Percentiles rank a stretch among this genome's conserved stretches.
Conservation (phyloP, 1,284 basidiomycete genomes). For the Earliella scabrosa region DNA sequence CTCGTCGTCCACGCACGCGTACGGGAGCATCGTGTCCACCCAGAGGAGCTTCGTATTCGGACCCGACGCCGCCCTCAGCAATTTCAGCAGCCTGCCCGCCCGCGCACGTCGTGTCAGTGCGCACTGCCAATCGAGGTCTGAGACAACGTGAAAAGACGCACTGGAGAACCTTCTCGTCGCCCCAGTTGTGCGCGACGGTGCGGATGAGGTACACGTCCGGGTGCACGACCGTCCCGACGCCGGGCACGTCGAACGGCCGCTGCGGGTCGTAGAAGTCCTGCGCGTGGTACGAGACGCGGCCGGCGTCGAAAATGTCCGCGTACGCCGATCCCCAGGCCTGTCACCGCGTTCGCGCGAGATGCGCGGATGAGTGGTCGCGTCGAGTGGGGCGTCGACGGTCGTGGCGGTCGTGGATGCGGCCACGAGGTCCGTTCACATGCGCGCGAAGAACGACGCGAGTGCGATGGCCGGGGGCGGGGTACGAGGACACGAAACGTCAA, state of each 20-base stretch:
- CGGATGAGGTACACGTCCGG: slow-evolving; percentile 24
- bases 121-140: too few relatives aligned
- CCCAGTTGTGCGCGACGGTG: slow-evolving; percentile 25
- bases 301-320: slow-evolving; percentile 14
- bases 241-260: slow-evolving; percentile 12
- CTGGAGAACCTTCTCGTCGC: slow-evolving; percentile 16
- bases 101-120: too few relatives aligned
- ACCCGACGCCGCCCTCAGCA: slow-evolving; percentile 18
- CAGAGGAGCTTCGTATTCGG: slow-evolving; percentile 22
- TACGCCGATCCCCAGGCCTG: slow-evolving; percentile 21
- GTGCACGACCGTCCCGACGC: slow-evolving; percentile 12
- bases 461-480: too few relatives aligned
- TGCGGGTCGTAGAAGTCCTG: slow-evolving; percentile 25
- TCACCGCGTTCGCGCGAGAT: not conserved
- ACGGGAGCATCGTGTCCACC: slow-evolving; percentile 22
- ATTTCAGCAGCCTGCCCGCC: slow-evolving; percentile 9
- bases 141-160: too few relatives aligned
- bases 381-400: not conserved
- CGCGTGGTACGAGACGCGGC: slow-evolving; percentile 16
- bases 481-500: too few relatives aligned
- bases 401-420: not conserved
- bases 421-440: not conserved
- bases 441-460: too few relatives aligned
- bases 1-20: slow-evolving; percentile 21
- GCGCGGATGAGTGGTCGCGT: too few relatives aligned